These are phyloP conservation scores for Boletus rubroflammeus DNA, from an alignment of 768 basidiomycete species.

Conservation along the genomic window DNA sequence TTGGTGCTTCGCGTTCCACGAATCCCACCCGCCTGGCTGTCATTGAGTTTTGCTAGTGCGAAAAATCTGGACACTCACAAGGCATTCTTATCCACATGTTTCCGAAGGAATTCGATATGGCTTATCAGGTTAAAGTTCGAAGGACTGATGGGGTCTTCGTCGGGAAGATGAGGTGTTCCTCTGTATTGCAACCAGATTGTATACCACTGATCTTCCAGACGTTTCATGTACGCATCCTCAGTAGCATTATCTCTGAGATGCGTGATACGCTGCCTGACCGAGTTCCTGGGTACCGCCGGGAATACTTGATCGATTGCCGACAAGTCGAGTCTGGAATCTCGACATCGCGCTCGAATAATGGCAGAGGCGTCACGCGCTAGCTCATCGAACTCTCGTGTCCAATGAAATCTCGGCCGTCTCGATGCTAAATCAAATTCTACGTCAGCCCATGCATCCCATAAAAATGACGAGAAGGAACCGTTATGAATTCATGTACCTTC, in stretches of 20 bases:
- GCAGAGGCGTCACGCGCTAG: constrained; percentile 80
- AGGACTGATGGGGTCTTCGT: constrained; percentile 62
- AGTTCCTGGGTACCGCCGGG: constrained; percentile 68
- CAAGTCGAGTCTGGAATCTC: constrained; percentile 62
- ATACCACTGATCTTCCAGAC: constrained; percentile 81
- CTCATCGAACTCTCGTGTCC: constrained; percentile 87
- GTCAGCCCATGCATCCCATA: constrained; percentile 4
- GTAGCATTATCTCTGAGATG: constrained; percentile 59
- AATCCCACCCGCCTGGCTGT: constrained; percentile 58
- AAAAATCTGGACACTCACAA: constrained; percentile 53
- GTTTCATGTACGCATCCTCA: constrained; percentile 69
- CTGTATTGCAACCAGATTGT: constrained; percentile 70
- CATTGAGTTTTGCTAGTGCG: constrained; percentile 12
- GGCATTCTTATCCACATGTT: constrained; percentile 79
- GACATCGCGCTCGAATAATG: constrained; percentile 77
- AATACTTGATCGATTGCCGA: constrained; percentile 76
- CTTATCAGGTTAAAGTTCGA: constrained; percentile 74
- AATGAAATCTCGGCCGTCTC: constrained; percentile 72
- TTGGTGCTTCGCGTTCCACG: constrained; percentile 39
- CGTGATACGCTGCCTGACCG: constrained; percentile 64
- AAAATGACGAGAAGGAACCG: background rate
- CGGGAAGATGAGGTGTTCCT: constrained; percentile 64
- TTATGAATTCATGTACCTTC: constrained; percentile 27
- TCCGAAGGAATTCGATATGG: constrained; percentile 80
- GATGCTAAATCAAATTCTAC: constrained; percentile 9